Base-by-base conservation (phyloP, 306 rosid genomes). In the Dicorynia guianensis region DNA sequence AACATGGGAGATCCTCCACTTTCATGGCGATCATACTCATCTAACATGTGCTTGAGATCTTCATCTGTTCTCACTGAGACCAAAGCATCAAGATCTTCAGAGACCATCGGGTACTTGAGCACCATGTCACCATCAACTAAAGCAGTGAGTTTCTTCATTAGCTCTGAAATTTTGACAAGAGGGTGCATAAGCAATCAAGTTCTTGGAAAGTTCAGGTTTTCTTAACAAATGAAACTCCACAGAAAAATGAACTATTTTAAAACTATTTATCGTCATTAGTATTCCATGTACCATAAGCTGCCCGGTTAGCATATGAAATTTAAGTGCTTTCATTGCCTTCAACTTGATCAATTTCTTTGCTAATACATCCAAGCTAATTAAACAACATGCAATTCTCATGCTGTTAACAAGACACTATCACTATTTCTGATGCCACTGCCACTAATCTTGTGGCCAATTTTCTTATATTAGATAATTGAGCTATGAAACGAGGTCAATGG, bases 41-140 rank as follows among this genome's bases (percentile, higher is more conserved):
- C 82, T 4, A 92, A 67, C 98, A 95, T 92, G 72, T 89, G 89
- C 85, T 86, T 89, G 3, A 95, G 54, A 67, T 95, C 98, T 36
- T 89, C 97, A 8, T 95, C 81, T 19, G 81, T 74, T 65, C 78
- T 79, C 0, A 92, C 93, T 0, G 97, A 66, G 10, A 95, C 91
- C 61, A 90, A 64, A 3, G 91, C 55, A 47, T 90, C 97, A 11
- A 95, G 89, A 67, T 90, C 98, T 55, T 90, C 91, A 0, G 87
- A 74, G 2, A 70, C 19, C 15, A 90, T 54, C 52, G 90, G 97
- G 84, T 92, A 95, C 84, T 95, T 92, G 6, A 95, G 75, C 11
- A 88, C 77, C 84, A 82, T 85, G 9, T 89, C 94, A 30, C 85
- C 89, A 33, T 89, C 98, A 44, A 49, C 44, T 63, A 80, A 47